These are phyloP conservation scores for Senna tora DNA, from an alignment of 306 rosid genomes.

Conservation along the genomic window DNA sequence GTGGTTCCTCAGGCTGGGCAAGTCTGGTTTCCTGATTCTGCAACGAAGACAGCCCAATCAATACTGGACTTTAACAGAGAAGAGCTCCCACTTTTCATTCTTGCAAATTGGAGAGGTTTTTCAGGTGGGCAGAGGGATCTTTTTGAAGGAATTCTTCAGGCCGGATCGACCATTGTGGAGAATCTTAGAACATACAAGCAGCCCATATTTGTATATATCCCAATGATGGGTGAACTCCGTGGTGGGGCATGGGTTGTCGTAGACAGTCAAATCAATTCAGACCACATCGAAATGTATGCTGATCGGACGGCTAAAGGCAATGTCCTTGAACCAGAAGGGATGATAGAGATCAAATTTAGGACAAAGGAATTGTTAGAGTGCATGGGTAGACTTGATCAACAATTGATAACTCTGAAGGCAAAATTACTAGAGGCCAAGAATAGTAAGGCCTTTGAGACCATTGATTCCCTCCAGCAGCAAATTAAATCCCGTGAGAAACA, in stretches of 20 bases:
- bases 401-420: constrained; percentile 69
- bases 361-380: constrained; percentile 84
- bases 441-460: constrained; percentile 40
- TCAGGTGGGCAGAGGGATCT: constrained; percentile 99
- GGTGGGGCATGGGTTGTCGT: constrained; percentile 99
- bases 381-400: constrained; percentile 94
- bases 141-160: constrained; percentile 98
- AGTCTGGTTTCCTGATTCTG: constrained; percentile 99
- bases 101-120: constrained; percentile 99
- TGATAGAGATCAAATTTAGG: constrained; percentile 98
- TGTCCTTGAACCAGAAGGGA: constrained; percentile 98
- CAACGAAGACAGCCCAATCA: constrained; percentile 94
- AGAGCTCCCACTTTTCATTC: constrained; percentile 95
- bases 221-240: constrained; percentile 98
- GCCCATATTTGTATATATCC: constrained; percentile 93
- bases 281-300: constrained; percentile 95
- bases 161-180: constrained; percentile 97
- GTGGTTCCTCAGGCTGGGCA: constrained; percentile 99
- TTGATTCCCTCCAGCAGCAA: constrained; percentile 80
- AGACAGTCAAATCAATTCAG: constrained; percentile 87
- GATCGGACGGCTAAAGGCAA: constrained; percentile 93
- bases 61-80: constrained; percentile 91
- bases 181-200: constrained; percentile 96
- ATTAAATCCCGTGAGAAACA: constrained; percentile 83
- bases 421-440: constrained; percentile 81